Evolutionary conservation across 371 early-diverging fungal genomes (phyloP).

Genomic region (Rhizomucor pusillus): DNA sequence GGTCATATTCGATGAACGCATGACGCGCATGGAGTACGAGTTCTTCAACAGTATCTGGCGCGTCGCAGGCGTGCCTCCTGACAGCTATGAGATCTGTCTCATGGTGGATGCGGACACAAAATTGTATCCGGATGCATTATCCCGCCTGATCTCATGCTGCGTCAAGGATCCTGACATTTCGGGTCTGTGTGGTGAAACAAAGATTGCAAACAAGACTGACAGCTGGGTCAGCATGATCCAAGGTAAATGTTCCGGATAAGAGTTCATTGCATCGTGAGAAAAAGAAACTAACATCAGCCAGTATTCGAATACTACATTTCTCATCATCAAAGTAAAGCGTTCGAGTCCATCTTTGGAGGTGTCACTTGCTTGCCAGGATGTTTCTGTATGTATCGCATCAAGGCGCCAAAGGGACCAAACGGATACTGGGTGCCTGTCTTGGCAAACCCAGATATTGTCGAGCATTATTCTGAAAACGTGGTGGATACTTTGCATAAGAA

Average conservation of each 20-base stretch:
- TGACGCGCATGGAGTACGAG: slow-evolving; percentile 95
- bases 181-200: slow-evolving; percentile 88
- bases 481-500: slow-evolving; percentile 99
- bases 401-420: slow-evolving; percentile 72
- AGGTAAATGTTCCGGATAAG: slow-evolving; percentile 26
- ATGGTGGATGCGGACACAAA: slow-evolving; percentile 98
- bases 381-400: slow-evolving; percentile 95
- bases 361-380: slow-evolving; percentile 98
- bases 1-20: slow-evolving; percentile 91
- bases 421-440: slow-evolving; percentile 89
- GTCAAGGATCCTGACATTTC: slow-evolving; percentile 74
- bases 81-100: slow-evolving; percentile 84
- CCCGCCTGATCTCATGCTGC: slow-evolving; percentile 71
- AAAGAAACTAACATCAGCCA: slow-evolving; percentile 2
- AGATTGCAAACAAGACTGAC: slow-evolving; percentile 79
- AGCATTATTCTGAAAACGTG: slow-evolving; percentile 94
- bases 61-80: slow-evolving; percentile 79
- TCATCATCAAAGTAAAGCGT: slow-evolving; percentile 91
- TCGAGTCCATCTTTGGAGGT: slow-evolving; percentile 94
- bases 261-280: background rate
- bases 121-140: slow-evolving; percentile 74
- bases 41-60: slow-evolving; percentile 88
- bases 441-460: slow-evolving; percentile 91
- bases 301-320: slow-evolving; percentile 96
- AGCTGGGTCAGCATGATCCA: slow-evolving; percentile 94